phyloP scores from a whole-genome alignment of 73 alveolate genomes.

The Symbiodinium pilosum region DNA sequence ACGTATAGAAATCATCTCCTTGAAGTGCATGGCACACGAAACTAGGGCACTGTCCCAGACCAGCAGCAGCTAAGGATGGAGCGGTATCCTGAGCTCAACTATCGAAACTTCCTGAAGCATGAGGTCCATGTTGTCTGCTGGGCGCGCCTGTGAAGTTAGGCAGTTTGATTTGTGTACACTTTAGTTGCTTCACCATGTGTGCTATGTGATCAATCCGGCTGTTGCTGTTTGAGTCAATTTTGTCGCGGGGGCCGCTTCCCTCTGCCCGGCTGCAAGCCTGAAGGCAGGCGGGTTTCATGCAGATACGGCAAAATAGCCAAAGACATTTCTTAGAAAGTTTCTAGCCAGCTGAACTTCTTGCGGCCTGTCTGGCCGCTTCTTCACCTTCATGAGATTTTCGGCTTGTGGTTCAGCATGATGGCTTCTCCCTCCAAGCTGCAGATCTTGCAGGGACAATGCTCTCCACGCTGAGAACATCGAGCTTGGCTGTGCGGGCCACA shows the following conservation, averaged over 20 bases:
- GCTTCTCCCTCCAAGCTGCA: too few species aligned
- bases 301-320: background rate
- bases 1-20: background rate
- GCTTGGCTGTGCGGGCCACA: background rate
- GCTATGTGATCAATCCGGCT: background rate
- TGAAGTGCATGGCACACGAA: background rate
- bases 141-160: background rate
- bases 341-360: too few species aligned
- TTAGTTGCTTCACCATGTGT: background rate
- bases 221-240: constrained; percentile 6
- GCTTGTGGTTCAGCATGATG: too few species aligned
- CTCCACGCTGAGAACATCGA: background rate
- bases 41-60: background rate
- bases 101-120: constrained; percentile 89
- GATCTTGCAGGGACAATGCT: constrained; percentile 1
- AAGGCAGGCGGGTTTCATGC: background rate
- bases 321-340: too few species aligned
- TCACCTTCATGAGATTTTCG: too few species aligned
- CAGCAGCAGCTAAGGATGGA: constrained; percentile 39
- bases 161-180: background rate
- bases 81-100: constrained; percentile 88
- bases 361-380: too few species aligned
- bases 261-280: background rate
- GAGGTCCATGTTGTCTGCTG: constrained; percentile 26
- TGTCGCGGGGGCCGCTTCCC: background rate